These are phyloP conservation scores for Verticillium albo-atrum DNA, from an alignment of 2,329 filamentous ascomycete genomes.

Conservation along the genomic window DNA sequence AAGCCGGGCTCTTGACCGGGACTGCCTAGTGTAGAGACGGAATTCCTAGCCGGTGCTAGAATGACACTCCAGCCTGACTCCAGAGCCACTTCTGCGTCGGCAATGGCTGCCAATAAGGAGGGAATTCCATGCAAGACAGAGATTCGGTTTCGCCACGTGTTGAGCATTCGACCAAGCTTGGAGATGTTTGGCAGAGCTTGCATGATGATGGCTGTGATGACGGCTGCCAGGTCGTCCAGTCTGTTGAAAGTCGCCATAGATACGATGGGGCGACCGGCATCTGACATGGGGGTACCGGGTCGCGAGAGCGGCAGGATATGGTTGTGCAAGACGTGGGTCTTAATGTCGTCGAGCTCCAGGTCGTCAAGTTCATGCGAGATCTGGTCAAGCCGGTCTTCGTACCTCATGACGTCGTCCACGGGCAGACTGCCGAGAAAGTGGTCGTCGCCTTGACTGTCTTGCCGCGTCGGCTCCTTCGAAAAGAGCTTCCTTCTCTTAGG, in stretches of 20 bases:
- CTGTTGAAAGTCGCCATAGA: constrained; percentile 55
- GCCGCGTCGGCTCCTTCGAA: constrained; percentile 17
- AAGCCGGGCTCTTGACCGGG: constrained; percentile 15
- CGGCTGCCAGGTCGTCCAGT: constrained; percentile 84
- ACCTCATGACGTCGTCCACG: constrained; percentile 56
- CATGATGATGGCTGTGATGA: constrained; percentile 88
- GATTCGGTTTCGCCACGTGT: constrained; percentile 73
- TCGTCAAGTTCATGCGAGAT: constrained; percentile 67
- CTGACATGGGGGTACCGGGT: constrained; percentile 40
- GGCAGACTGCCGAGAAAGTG: constrained; percentile 68
- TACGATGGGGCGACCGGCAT: constrained; percentile 35
- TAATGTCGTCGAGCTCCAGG: constrained; percentile 80
- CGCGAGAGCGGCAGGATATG: constrained; percentile 63
- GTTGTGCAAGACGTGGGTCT: constrained; percentile 78
- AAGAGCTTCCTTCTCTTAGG: constrained; percentile 11
- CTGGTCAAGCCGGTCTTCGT: constrained; percentile 69
- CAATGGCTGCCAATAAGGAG: constrained; percentile 59
- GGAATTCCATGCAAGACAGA: constrained; percentile 71
- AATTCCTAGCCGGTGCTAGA: constrained; percentile 17
- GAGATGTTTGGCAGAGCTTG: constrained; percentile 80
- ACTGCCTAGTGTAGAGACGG: constrained; percentile 2
- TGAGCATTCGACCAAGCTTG: constrained; percentile 66
- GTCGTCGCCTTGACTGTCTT: constrained; percentile 15
- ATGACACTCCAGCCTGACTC: constrained; percentile 63
- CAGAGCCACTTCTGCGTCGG: constrained; percentile 62